Conservation (phyloP, 1,284 basidiomycete species). For the Microbotryum silenes-acaulis region DNA sequence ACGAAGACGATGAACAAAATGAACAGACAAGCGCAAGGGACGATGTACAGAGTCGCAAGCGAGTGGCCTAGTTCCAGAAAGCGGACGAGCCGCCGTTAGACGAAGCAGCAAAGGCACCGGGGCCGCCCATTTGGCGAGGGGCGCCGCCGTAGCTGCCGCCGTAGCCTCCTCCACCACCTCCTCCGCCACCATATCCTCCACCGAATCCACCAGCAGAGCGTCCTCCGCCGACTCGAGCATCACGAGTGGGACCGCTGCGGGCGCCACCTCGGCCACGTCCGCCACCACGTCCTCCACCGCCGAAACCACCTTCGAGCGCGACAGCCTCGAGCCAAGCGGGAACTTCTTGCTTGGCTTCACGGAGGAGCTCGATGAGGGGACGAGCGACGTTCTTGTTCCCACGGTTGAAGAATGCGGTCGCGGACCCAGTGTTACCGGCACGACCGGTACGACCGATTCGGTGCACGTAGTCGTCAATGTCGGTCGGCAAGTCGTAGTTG, state of each 20-base stretch:
- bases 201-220: slow-evolving; percentile 23
- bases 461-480: slow-evolving; percentile 98
- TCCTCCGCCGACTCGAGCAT: slow-evolving; percentile 38
- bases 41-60: too few relatives aligned
- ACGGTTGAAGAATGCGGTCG: slow-evolving; percentile 52
- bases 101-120: too few relatives aligned
- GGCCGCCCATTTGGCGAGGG: too few relatives aligned
- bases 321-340: slow-evolving; percentile 87
- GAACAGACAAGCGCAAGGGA: too few relatives aligned
- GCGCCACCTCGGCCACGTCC: slow-evolving; percentile 48
- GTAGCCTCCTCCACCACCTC: slow-evolving; percentile 32
- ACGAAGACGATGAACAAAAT: too few relatives aligned
- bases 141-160: slow-evolving; percentile 8
- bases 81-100: too few relatives aligned
- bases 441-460: slow-evolving; percentile 98
- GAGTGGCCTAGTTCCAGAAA: too few relatives aligned
- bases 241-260: slow-evolving; percentile 35
- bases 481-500: slow-evolving; percentile 96
- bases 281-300: slow-evolving; percentile 54
- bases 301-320: slow-evolving; percentile 63
- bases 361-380: slow-evolving; percentile 83
- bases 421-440: slow-evolving; percentile 95
- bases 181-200: slow-evolving; percentile 32
- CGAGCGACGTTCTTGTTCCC: slow-evolving; percentile 72
- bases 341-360: slow-evolving; percentile 94